Conservation (phyloP, 108 stramenopile genomes). For the Nitzschia putrida region DNA sequence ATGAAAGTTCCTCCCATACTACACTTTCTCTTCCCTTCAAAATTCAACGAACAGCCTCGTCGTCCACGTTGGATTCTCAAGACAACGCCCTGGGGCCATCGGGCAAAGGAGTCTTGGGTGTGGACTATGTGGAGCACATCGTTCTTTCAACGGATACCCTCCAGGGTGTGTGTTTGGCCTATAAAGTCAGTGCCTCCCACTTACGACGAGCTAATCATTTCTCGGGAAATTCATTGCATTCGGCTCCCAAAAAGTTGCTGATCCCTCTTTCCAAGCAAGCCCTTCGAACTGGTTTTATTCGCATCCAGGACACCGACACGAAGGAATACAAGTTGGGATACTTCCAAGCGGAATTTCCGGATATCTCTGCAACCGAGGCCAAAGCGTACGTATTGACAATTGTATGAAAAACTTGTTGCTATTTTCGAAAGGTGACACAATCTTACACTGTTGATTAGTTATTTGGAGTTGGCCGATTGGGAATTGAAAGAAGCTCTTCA, state of each 20-base stretch:
- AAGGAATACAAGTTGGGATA: constrained; percentile 81
- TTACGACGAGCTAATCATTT: constrained; percentile 76
- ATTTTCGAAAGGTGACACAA: neutral
- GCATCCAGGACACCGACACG: constrained; percentile 78
- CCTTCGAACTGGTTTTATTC: constrained; percentile 57
- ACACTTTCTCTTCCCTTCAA: constrained; percentile 42
- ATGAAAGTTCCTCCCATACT: constrained; percentile 33
- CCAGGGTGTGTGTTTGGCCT: constrained; percentile 82
- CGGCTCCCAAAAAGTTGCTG: constrained; percentile 80
- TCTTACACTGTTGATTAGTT: constrained; percentile 23
- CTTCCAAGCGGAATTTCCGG: constrained; percentile 69
- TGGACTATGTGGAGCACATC: constrained; percentile 77
- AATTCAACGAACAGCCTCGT: constrained; percentile 48
- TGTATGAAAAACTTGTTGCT: constrained; percentile 25
- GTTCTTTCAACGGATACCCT: constrained; percentile 87
- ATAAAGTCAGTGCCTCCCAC: constrained; percentile 68
- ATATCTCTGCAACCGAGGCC: constrained; percentile 62
- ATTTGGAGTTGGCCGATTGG: constrained; percentile 80
- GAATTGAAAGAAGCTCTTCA: constrained; percentile 70
- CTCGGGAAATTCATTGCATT: constrained; percentile 68
- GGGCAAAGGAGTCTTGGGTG: constrained; percentile 52
- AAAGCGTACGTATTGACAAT: constrained; percentile 51
- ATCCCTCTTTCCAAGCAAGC: constrained; percentile 65
- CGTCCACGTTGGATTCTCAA: constrained; percentile 46
- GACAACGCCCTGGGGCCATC: constrained; percentile 51